These are phyloP conservation scores for Claviceps humidiphila DNA, from an alignment of 2,329 filamentous ascomycete genomes.

Conservation along the genomic window DNA sequence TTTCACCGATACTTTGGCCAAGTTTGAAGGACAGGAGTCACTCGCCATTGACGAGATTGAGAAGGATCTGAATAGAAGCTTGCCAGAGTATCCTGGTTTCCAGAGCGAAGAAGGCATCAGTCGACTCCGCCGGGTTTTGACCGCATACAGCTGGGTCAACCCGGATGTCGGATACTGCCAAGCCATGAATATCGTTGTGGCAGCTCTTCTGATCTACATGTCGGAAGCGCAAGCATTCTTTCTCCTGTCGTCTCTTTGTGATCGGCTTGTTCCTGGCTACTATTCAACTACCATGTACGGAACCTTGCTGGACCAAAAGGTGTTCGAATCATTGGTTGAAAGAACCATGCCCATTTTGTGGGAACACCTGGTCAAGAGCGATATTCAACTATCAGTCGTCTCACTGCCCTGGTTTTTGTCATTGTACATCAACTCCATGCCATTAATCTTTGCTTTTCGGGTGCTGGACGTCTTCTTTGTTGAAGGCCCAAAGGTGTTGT, in stretches of 20 bases:
- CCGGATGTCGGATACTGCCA: slow-evolving; percentile 95
- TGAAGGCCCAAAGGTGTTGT: slow-evolving; percentile 92
- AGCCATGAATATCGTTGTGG: slow-evolving; percentile 99
- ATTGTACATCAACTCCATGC: slow-evolving; percentile 99
- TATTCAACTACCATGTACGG: slow-evolving; percentile 99
- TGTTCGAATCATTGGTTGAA: slow-evolving; percentile 96
- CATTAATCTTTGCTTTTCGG: slow-evolving; percentile 89
- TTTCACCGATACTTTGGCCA: slow-evolving; percentile 71
- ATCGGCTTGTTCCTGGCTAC: slow-evolving; percentile 86
- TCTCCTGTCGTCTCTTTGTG: slow-evolving; percentile 79
- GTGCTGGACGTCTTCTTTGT: slow-evolving; percentile 97
- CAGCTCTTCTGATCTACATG: slow-evolving; percentile 96
- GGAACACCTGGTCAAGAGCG: slow-evolving; percentile 94
- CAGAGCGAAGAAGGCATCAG: slow-evolving; percentile 93
- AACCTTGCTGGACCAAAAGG: slow-evolving; percentile 87
- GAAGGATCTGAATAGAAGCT: slow-evolving; percentile 89
- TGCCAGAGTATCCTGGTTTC: slow-evolving; percentile 95
- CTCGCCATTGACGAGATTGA: slow-evolving; percentile 98
- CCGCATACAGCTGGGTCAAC: slow-evolving; percentile 95
- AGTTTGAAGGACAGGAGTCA: slow-evolving; percentile 75
- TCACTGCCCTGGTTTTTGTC: slow-evolving; percentile 97
- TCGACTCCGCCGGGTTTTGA: slow-evolving; percentile 76
- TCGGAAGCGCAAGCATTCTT: slow-evolving; percentile 95
- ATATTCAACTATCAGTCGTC: slow-evolving; percentile 93
- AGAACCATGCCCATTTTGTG: slow-evolving; percentile 97